A percentile compares a stretch with the other conserved stretches of the same genome.
Conservation (phyloP, 257 asterid species). For the Knoxia roxburghii region DNA sequence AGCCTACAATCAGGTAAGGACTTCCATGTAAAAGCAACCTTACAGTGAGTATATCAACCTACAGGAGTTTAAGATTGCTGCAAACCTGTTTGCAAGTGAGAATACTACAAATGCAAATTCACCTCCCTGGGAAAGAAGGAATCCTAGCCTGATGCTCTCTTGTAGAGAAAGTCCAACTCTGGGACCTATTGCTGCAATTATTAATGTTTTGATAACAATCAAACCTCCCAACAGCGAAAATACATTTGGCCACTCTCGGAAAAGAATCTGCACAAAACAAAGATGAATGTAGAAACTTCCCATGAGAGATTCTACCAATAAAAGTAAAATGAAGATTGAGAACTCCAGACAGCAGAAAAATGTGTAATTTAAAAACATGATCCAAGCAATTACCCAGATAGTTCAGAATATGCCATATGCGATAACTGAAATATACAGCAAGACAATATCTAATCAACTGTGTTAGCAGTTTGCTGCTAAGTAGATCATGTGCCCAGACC, state of each 20-base stretch:
- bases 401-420: neutral
- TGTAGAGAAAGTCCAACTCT: slow-evolving; percentile 80
- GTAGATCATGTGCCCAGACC: neutral
- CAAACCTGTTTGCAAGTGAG: slow-evolving; percentile 89
- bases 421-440: neutral
- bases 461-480: neutral
- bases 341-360: neutral
- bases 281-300: slow-evolving; percentile 14
- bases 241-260: slow-evolving; percentile 99
- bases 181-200: slow-evolving; percentile 92
- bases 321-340: neutral
- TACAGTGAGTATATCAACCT: slow-evolving; percentile 5
- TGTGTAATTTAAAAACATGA: neutral
- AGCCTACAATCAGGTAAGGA: slow-evolving; percentile 54
- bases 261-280: slow-evolving; percentile 64
- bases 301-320: neutral
- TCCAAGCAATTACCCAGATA: neutral
- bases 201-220: slow-evolving; percentile 81
- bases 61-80: slow-evolving; percentile 13
- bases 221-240: slow-evolving; percentile 89
- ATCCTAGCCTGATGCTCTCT: slow-evolving; percentile 93
- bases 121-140: slow-evolving; percentile 98
- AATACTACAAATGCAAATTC: slow-evolving; percentile 96
- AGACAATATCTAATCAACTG: neutral
- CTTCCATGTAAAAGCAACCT: slow-evolving; percentile 12